phyloP scores from a whole-genome alignment of 306 rosid genomes.

The Lotus japonicus region DNA sequence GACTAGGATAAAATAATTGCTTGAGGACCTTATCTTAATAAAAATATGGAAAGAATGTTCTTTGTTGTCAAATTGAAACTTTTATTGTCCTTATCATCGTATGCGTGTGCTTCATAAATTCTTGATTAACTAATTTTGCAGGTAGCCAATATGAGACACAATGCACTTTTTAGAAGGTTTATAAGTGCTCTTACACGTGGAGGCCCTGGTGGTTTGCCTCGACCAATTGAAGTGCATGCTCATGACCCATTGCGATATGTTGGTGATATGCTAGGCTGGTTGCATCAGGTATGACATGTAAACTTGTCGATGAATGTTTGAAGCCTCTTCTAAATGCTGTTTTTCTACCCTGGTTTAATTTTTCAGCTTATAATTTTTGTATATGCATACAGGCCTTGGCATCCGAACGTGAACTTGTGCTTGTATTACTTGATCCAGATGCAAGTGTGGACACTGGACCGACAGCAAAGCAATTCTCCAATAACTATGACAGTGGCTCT shows the following conservation, averaged over 20 bases:
- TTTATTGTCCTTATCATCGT: conserved; percentile 4
- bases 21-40: background rate
- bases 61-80: conserved; percentile 24
- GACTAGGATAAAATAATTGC: background rate
- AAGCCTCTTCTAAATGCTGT: conserved; percentile 10
- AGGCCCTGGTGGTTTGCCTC: conserved; percentile 97
- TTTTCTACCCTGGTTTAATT: conserved; percentile 11
- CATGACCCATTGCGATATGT: conserved; percentile 96
- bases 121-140: conserved; percentile 24
- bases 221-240: conserved; percentile 99
- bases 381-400: conserved; percentile 75
- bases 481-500: conserved; percentile 42
- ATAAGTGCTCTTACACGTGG: conserved; percentile 97
- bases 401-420: conserved; percentile 94
- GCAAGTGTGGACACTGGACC: conserved; percentile 50
- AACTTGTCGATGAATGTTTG: conserved; percentile 17
- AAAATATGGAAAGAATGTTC: conserved; percentile 6
- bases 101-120: conserved; percentile 1
- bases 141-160: conserved; percentile 99
- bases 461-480: conserved; percentile 46
- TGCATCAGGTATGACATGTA: conserved; percentile 71
- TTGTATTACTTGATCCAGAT: conserved; percentile 76
- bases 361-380: background rate
- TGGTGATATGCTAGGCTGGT: conserved; percentile 95
- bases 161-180: conserved; percentile 90